These are phyloP conservation scores for Plasmodium relictum DNA, from an alignment of 169 alveolate genomes.

Conservation along the genomic window DNA sequence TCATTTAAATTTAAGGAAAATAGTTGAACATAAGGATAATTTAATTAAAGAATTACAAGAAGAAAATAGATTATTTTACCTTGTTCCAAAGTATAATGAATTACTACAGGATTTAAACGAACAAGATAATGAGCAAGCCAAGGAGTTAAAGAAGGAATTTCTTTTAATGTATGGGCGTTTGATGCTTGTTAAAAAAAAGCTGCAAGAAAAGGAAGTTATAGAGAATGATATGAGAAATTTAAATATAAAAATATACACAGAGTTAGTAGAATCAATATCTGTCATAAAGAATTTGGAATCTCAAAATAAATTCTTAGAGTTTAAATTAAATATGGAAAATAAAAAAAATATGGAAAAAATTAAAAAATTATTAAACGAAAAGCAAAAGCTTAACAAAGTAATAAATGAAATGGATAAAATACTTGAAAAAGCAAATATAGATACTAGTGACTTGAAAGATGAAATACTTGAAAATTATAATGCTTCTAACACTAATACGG, in stretches of 20 bases:
- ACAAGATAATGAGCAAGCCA: conserved; percentile 21
- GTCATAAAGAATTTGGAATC: conserved; percentile 72
- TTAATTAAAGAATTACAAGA: conserved; percentile 72
- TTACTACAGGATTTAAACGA: conserved; percentile 59
- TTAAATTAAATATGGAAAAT: conserved; percentile 55
- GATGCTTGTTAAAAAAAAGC: conserved; percentile 72
- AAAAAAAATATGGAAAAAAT: conserved; percentile 58
- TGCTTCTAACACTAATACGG: conserved; percentile 18
- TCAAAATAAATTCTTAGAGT: conserved; percentile 64
- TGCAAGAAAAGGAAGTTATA: conserved; percentile 84
- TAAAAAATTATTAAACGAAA: conserved; percentile 32
- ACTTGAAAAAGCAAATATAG: conserved; percentile 49
- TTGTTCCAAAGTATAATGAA: conserved; percentile 78
- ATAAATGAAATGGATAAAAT: conserved; percentile 46
- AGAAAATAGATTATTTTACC: conserved; percentile 78
- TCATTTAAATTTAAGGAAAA: conserved; percentile 59
- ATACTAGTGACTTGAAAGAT: conserved; percentile 42
- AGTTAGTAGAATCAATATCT: conserved; percentile 81
- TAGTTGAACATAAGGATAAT: conserved; percentile 44
- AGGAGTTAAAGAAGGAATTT: conserved; percentile 81
- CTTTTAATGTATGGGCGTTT: conserved; percentile 83
- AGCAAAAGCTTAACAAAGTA: conserved; percentile 9
- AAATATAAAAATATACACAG: conserved; percentile 80
- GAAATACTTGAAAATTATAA: conserved; percentile 46
- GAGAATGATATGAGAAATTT: conserved; percentile 82